These are phyloP conservation scores for Jatropha multifida DNA, from an alignment of 441 rosid species.

Conservation along the genomic window DNA sequence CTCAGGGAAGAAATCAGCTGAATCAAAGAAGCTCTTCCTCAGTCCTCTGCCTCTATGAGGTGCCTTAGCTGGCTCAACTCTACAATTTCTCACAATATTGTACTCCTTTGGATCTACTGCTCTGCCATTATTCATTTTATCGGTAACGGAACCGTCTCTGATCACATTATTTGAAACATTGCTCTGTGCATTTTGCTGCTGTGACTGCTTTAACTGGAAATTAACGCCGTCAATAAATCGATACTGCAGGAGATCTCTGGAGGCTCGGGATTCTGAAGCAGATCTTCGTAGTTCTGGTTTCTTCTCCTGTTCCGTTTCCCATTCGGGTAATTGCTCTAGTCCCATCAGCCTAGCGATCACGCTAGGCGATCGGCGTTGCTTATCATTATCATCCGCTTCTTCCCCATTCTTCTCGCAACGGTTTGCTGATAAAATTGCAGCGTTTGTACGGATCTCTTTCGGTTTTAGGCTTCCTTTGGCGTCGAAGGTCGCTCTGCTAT, in stretches of 20 bases:
- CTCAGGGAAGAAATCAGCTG: constrained; percentile 86
- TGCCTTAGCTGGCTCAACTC: constrained; percentile 46
- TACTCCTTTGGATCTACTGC: constrained; percentile 30
- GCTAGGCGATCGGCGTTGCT: constrained; percentile 69
- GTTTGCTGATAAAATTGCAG: constrained; percentile 33
- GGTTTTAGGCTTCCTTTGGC: constrained; percentile 84
- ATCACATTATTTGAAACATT: constrained; percentile 22
- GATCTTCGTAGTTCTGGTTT: constrained; percentile 77
- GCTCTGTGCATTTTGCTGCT: constrained; percentile 32
- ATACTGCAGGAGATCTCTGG: constrained; percentile 48
- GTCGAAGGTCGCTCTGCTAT: constrained; percentile 83
- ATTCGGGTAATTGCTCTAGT: constrained; percentile 59
- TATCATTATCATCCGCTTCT: constrained; percentile 37
- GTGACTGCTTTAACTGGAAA: constrained; percentile 42
- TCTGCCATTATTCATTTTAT: constrained; percentile 21
- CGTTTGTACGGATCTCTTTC: constrained; percentile 62
- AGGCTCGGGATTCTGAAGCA: constrained; percentile 80
- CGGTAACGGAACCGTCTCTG: constrained; percentile 19
- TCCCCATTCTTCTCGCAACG: constrained; percentile 34
- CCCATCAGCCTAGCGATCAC: constrained; percentile 94
- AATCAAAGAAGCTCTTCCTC: constrained; percentile 61
- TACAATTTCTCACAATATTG: constrained; percentile 28
- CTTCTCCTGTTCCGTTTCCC: constrained; percentile 43
- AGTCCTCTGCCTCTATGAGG: constrained; percentile 41
- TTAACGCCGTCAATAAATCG: constrained; percentile 56